Evolutionary conservation across 2,329 filamentous ascomycete genomes (phyloP), one percentile per base, ranked within the genome.

Genomic region (Aureobasidium zeae): DNA sequence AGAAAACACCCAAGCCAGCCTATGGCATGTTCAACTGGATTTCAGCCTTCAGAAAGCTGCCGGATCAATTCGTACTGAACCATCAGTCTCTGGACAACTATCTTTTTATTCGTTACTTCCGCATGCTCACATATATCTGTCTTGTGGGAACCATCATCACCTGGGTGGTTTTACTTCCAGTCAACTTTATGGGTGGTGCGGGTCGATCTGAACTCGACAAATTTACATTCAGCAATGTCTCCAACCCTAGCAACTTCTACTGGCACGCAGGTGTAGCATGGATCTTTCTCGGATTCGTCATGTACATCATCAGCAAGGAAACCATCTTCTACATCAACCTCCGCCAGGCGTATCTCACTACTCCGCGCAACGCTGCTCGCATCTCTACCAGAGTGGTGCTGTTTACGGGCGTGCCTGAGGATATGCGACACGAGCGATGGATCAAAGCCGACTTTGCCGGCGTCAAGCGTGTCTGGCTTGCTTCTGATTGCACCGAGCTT

Each of bases 1-100:
- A 73, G 48, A 63, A 64, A 51, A 73, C 65, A 35, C 72, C 72
- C 15, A 60, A 68, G 4, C 61, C 56, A 13, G 58, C 59, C 17
- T 46, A 44, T 10, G 68, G 71, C 30, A 61, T 72, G 46, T 57
- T 76, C 36, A 71, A 72, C 50, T 77, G 73, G 72, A 63, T 72
- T 38, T 60, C 57, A 7, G 59, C 64, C 42, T 64, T 66, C 48
- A 56, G 54, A 28, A 48, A 48, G 55, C 64, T 65, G 31, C 54
- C 58, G 35, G 67, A 70, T 50, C 58, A 61, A 30, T 66, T 62
- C 48, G 63, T 70, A 26, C 59, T 70, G 21, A 62, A 63, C 34
- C 64, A 67, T 51, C 58, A 65, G 35, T 66, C 64, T 16, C 61
- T 70, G 32, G 67, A 70, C 50, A 66, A 64, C 47, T 70, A 68